Percentiles rank a stretch among this genome's conserved stretches.
phyloP scores from a whole-genome alignment of 305 asterid species.

The Salvia sclarea region DNA sequence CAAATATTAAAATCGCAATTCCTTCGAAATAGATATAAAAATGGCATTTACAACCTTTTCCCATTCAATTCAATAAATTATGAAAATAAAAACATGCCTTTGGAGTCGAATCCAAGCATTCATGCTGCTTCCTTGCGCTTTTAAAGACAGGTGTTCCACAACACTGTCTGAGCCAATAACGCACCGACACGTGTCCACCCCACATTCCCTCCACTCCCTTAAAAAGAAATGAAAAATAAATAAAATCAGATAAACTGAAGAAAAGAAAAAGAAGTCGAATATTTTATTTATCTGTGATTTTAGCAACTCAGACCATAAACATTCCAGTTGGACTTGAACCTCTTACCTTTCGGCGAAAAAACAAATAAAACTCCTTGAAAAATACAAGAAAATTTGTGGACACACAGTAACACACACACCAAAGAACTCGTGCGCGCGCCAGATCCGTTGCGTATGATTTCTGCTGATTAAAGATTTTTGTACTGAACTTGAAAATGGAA shows the following conservation, averaged over 20 bases:
- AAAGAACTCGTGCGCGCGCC: neutral
- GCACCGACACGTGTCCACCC: conserved; percentile 28
- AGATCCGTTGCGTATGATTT: conserved; percentile 35
- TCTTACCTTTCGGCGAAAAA: conserved; percentile 33
- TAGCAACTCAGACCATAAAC: conserved; percentile 25
- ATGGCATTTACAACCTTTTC: neutral
- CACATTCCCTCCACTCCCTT: conserved; percentile 30
- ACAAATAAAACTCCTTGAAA: conserved; percentile 23
- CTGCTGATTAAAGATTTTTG: conserved; percentile 1
- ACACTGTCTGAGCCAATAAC: neutral
- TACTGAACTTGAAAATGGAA: conserved; percentile 46
- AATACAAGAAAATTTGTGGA: neutral
- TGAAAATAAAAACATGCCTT: conserved; percentile 13
- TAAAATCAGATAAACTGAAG: neutral
- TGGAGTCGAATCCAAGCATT: neutral
- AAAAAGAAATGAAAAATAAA: neutral
- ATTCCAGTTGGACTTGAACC: conserved; percentile 31
- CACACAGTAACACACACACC: conserved; percentile 13
- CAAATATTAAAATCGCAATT: neutral
- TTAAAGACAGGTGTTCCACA: conserved; percentile 18
- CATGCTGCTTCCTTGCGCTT: neutral
- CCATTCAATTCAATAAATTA: neutral
- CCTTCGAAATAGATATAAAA: neutral
- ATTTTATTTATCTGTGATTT: conserved; percentile 18
- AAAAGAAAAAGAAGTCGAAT: neutral